These are phyloP conservation scores for Haberlea rhodopensis DNA, from an alignment of 257 asterid species.

Conservation along the genomic window DNA sequence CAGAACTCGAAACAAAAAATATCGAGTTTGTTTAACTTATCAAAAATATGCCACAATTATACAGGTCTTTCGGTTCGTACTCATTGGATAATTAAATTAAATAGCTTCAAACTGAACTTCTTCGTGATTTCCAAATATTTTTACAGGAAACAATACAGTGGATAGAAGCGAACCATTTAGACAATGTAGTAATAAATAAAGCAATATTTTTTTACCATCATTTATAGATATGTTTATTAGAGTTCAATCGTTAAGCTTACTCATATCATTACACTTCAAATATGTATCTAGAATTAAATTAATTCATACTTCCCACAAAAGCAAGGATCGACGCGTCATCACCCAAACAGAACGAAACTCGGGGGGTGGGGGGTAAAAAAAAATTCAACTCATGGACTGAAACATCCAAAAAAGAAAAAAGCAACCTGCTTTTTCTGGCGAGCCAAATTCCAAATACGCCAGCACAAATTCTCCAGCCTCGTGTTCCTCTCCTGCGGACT, in stretches of 20 bases:
- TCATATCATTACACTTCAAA: background rate
- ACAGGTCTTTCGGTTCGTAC: background rate
- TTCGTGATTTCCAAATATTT: background rate
- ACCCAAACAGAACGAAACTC: background rate
- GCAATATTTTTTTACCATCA: background rate
- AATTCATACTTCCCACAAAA: background rate
- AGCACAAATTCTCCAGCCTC: constrained; percentile 39
- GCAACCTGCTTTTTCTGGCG: constrained; percentile 37
- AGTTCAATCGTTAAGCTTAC: background rate
- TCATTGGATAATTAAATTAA: background rate
- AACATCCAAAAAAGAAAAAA: background rate
- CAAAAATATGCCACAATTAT: background rate
- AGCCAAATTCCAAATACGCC: constrained; percentile 42
- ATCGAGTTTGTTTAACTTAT: background rate
- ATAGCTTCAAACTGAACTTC: background rate
- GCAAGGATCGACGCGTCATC: background rate
- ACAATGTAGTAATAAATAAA: too few relatives aligned
- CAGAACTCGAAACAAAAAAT: background rate
- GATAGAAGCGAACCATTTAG: background rate
- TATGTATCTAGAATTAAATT: background rate
- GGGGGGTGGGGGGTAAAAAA: too few relatives aligned
- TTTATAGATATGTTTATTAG: background rate
- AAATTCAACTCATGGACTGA: background rate
- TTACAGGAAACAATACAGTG: background rate
- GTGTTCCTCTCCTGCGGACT: constrained; percentile 36